Base-by-base conservation (phyloP, 2,329 filamentous ascomycete genomes). In the Pseudofabraea citricarpa region DNA sequence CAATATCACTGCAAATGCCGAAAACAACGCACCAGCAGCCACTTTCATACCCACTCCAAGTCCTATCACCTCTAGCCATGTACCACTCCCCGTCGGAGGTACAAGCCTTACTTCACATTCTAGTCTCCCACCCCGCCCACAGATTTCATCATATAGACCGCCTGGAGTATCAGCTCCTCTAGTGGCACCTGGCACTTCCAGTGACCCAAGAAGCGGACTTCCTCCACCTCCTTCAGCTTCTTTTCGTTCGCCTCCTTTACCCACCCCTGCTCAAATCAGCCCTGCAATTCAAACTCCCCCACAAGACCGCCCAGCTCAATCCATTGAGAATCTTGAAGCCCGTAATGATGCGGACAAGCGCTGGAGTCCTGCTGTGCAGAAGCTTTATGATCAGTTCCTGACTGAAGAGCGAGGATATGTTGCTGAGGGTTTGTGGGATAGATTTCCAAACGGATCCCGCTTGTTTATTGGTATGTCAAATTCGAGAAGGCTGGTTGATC, bases 401-500 rank as follows among this genome's bases (percentile, higher is more conserved):
- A 72, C 75, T 31, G 81, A 89, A 52, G 87, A 91, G 64, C 75
- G 83, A 48, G 77, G 75, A 52, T 88, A 88, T 62, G 85, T 89
- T 54, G 79, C 80, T 0, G 85, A 90, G 57, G 86, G 83, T 22
- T 81, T 85, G 56, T 91, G 87, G 87, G 85, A 90, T 56, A 78
- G 81, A 49, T 91, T 91, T 57, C 87, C 87, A 0, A 73, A 81
- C 41, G 84, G 83, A 4, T 90, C 86, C 15, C 75, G 87, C 47
- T 74, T 93, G 40, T 91, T 91, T 59, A 87, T 93, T 61, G 87
- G 87, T 88, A 73, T 61, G 77, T 59, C 44, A 37, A 38, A 32
- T 15, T 36, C 40, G 40, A 35, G 29, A 40, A 26, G 33, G 37
- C 33, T 42, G 43, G 6, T 24, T 44, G 15, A 29, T 8, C 20